phyloP scores from a whole-genome alignment of 192 early-diverging fungal species.

The Globomyces pollinis-pini region DNA sequence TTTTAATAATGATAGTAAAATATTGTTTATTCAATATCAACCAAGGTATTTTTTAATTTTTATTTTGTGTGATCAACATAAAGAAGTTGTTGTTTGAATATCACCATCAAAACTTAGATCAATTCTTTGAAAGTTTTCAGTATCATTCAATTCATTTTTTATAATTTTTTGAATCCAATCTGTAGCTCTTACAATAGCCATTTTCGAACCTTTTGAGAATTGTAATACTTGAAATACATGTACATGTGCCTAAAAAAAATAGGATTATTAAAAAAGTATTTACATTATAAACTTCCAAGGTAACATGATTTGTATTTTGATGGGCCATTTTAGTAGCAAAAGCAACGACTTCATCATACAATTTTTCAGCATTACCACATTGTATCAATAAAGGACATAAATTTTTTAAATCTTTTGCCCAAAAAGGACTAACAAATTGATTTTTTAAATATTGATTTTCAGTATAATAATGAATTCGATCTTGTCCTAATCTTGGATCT shows the following conservation, averaged over 20 bases:
- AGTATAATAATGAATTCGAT: constrained; percentile 1
- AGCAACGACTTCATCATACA: constrained; percentile 2
- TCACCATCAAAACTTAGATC: too few relatives aligned
- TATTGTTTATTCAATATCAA: too few relatives aligned
- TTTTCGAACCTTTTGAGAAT: not conserved
- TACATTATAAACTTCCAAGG: not conserved
- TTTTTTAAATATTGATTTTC: constrained; percentile 2
- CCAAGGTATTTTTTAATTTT: too few relatives aligned
- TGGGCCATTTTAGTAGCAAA: not conserved
- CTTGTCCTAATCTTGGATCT: not conserved
- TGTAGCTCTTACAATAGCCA: not conserved
- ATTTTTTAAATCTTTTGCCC: not conserved
- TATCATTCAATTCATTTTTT: too few relatives aligned
- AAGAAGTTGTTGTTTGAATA: too few relatives aligned
- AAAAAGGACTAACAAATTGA: constrained; percentile 5
- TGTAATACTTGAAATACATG: constrained; percentile 8
- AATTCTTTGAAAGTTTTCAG: too few relatives aligned
- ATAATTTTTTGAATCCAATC: too few relatives aligned
- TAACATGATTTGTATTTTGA: not conserved
- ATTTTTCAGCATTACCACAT: not conserved
- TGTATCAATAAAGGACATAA: constrained; percentile 5
- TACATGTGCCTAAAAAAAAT: constrained; percentile 5
- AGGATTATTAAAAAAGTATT: too few relatives aligned
- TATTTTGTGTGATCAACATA: too few relatives aligned
- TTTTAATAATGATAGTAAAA: too few relatives aligned